phyloP scores from a whole-genome alignment of 306 rosid genomes.

The Rosa multiflora region DNA sequence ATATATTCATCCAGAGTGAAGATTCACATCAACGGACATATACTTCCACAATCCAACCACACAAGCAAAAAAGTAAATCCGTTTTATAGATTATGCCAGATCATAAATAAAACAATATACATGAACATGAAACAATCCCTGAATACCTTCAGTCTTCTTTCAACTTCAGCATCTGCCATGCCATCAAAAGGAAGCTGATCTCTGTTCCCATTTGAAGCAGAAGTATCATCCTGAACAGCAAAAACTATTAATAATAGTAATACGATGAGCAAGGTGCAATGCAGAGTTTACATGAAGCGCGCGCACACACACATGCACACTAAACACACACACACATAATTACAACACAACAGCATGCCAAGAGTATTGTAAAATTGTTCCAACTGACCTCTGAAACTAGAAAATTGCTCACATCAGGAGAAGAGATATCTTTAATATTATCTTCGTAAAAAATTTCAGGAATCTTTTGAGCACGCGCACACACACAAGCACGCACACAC shows the following conservation, averaged over 20 bases:
- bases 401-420: slow-evolving; percentile 95
- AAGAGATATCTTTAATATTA: slow-evolving; percentile 64
- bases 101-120: slow-evolving; percentile 7
- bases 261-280: neutral
- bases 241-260: slow-evolving; percentile 7
- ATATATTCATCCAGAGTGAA: neutral
- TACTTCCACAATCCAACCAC: neutral
- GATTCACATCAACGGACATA: neutral
- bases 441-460: slow-evolving; percentile 77
- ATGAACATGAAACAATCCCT: slow-evolving; percentile 15
- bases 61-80: neutral
- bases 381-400: slow-evolving; percentile 87
- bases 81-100: neutral
- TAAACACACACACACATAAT: neutral
- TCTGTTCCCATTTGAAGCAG: slow-evolving; percentile 71
- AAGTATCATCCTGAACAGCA: slow-evolving; percentile 74
- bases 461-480: slow-evolving; percentile 76
- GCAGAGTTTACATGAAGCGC: neutral
- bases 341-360: neutral
- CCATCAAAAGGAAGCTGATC: slow-evolving; percentile 78
- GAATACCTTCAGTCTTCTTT: slow-evolving; percentile 81
- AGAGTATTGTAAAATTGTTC: neutral
- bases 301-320: too few relatives aligned
- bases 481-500: too few relatives aligned
- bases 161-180: slow-evolving; percentile 84